phyloP scores from a whole-genome alignment of 306 rosid genomes.

The Vigna angularis region DNA sequence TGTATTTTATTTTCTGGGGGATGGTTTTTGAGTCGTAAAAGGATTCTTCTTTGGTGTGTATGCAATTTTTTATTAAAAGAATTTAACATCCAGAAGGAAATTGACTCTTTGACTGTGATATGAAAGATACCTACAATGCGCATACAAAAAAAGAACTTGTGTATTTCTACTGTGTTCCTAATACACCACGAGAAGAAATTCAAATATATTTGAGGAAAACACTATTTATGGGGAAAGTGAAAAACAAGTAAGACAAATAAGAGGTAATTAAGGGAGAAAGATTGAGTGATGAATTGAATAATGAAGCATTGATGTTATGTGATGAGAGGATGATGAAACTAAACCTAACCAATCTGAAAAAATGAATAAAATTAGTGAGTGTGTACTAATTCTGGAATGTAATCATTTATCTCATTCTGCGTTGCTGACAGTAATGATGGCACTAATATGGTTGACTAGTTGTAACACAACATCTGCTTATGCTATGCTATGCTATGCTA shows the following conservation, averaged over 20 bases:
- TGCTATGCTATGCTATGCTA: background rate
- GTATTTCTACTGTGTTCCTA: no score
- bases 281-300: background rate
- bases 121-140: no score
- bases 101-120: background rate
- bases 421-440: constrained; percentile 42
- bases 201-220: no score
- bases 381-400: background rate
- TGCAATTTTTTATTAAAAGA: no score
- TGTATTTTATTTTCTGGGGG: background rate
- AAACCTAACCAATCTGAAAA: background rate
- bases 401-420: constrained; percentile 18
- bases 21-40: background rate
- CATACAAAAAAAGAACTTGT: no score
- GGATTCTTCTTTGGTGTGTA: background rate
- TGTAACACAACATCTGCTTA: background rate
- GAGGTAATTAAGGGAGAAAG: background rate
- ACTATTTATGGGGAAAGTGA: background rate
- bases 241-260: background rate
- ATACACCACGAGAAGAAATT: background rate
- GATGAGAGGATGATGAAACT: background rate
- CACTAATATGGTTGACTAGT: constrained; percentile 34
- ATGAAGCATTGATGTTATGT: background rate
- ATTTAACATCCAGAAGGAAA: background rate
- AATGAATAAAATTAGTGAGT: background rate